A percentile compares a stretch with the other conserved stretches of the same genome.
Evolutionary conservation across 768 basidiomycete genomes (phyloP).

Genomic region (Leucosporidium scottii): DNA sequence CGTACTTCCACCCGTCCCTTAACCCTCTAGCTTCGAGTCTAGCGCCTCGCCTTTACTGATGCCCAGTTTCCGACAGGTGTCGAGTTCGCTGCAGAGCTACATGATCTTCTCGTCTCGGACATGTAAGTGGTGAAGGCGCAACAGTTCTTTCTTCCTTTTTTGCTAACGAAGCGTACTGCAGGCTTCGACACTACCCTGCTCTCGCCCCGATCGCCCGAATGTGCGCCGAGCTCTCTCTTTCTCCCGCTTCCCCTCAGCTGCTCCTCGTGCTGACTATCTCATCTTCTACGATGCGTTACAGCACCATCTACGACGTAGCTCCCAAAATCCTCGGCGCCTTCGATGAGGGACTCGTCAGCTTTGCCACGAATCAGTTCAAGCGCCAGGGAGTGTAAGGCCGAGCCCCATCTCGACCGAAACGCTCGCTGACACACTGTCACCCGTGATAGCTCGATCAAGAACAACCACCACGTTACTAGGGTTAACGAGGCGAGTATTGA

Average conservation of each 20-base stretch:
- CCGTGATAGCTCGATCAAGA: constrained; percentile 54
- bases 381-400: constrained; percentile 52
- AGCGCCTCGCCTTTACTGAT: too few relatives aligned
- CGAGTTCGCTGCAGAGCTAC: constrained; percentile 75
- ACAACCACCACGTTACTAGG: constrained; percentile 64
- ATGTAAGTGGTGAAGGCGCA: constrained; percentile 39
- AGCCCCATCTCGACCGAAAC: neutral
- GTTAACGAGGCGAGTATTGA: constrained; percentile 47
- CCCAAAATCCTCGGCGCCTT: constrained; percentile 67
- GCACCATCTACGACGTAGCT: constrained; percentile 76
- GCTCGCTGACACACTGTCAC: neutral
- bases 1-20: too few relatives aligned
- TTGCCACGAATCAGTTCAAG: constrained; percentile 50
- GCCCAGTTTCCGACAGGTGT: constrained; percentile 73
- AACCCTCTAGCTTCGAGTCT: too few relatives aligned
- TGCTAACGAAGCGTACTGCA: too few relatives aligned
- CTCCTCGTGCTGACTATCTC: constrained; percentile 45
- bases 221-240: too few relatives aligned
- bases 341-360: constrained; percentile 61
- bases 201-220: too few relatives aligned
- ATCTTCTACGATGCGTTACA: constrained; percentile 58
- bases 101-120: constrained; percentile 67
- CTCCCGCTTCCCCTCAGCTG: constrained; percentile 45
- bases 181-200: too few relatives aligned
- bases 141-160: too few relatives aligned